Base-by-base conservation (phyloP, 2,329 filamentous ascomycete genomes). In the Fusarium torulosum region DNA sequence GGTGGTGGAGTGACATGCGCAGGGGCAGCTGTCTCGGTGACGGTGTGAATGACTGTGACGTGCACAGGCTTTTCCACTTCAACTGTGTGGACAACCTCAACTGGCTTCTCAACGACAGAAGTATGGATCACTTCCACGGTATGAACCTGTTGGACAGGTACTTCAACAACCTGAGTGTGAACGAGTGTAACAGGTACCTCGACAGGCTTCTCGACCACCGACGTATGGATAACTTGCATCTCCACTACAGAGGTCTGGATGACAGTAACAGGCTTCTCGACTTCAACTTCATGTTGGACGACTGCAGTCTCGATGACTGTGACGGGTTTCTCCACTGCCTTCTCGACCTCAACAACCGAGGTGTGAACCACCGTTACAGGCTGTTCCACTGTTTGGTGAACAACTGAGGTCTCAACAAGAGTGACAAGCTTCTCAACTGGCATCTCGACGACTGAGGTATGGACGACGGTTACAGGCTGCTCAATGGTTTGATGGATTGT, bases 171-270 rank as follows among this genome's bases (percentile, higher is more conserved):
- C 3, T 59, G 43, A 0, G 63, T 65, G 2, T 65, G 53, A 0
- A 59, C 29, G 1, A 59, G n/a, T 3, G 53, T 66, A 23, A 66
- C 47, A 1, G 56, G 55, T 6, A 65, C 60, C 4, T 66, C 45
- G 1, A 66, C 63, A 2, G 63, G 46, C 8, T 63, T 52, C n/a
- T 57, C 50, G 0, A 63, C 43, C 0, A 63, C 38, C 6, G 51
- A 44, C 6, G 63, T 67, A 19, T 66, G 63, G 7, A 66, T 14
- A 1, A 66, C 58, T 5, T 15, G 33, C 5, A 63, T 58, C 17
- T 66, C 63, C 2, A 66, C 45, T 1, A 67, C 59, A 1, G 63
- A 66, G 11, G 63, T 66, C 1, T 66, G 56, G 6, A 66, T 23
- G 6, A 66, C 51, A 1, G 63, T 67, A 1, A 67, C 63, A 1